Evolutionary conservation across 108 stramenopile genomes (phyloP).

Genomic region (Cyclotella sp.): DNA sequence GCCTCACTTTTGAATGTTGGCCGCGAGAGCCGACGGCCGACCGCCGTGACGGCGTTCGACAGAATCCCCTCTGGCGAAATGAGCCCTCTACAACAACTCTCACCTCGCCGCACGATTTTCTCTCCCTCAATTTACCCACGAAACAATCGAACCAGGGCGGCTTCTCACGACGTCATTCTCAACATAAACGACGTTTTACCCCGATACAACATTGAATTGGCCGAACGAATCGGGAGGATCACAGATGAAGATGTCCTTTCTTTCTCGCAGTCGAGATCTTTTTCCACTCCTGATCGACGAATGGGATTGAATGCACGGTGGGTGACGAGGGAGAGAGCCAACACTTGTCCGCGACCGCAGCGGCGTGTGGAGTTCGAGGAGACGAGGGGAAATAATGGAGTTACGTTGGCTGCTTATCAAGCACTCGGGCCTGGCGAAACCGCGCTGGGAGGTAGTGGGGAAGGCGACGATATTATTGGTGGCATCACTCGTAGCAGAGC

Average conservation of each 20-base stretch:
- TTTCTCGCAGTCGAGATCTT: not conserved
- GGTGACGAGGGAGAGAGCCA: slow-evolving; percentile 14
- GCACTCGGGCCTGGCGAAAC: not conserved
- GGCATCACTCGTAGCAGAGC: slow-evolving; percentile 5
- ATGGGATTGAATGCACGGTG: not conserved
- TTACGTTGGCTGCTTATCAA: not conserved
- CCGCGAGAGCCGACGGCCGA: too few relatives aligned
- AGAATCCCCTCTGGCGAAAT: too few relatives aligned
- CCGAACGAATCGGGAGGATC: not conserved
- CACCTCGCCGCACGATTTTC: not conserved
- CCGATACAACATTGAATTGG: slow-evolving; percentile 3
- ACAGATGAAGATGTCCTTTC: not conserved
- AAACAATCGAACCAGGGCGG: not conserved
- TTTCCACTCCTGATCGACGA: not conserved
- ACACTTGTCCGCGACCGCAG: slow-evolving; percentile 24
- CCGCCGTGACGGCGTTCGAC: too few relatives aligned
- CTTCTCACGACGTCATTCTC: slow-evolving; percentile 9
- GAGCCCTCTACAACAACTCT: too few relatives aligned
- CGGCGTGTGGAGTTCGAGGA: not conserved
- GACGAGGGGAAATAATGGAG: not conserved
- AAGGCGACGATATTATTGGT: not conserved
- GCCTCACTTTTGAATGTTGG: too few relatives aligned
- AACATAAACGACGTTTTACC: slow-evolving; percentile 5
- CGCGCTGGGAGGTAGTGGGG: not conserved
- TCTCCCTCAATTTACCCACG: not conserved